A percentile compares a stretch with the other conserved stretches of the same genome.
These are phyloP conservation scores for Penicillium sclerotiorum DNA, from an alignment of 2,329 filamentous ascomycete genomes.

Conservation along the genomic window DNA sequence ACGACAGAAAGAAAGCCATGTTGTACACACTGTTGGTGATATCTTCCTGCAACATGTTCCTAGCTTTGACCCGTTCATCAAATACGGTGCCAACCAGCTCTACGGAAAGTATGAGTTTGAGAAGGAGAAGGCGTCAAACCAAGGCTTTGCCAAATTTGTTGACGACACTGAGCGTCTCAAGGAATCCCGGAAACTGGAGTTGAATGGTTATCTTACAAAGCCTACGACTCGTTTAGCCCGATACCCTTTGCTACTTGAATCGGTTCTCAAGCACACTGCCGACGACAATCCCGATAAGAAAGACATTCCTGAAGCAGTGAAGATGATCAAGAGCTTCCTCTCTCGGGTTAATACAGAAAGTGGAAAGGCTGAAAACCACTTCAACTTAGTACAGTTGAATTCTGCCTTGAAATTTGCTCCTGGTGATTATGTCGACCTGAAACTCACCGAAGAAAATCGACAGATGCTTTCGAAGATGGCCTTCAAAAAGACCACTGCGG, in stretches of 20 bases:
- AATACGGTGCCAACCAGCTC: conserved; percentile 92
- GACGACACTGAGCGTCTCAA: conserved; percentile 95
- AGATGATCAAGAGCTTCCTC: conserved; percentile 82
- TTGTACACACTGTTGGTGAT: conserved; percentile 88
- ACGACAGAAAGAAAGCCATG: conserved; percentile 84
- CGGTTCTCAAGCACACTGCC: conserved; percentile 87
- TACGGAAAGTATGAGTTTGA: conserved; percentile 99
- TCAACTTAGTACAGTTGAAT: conserved; percentile 90
- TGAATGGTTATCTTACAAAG: conserved; percentile 97
- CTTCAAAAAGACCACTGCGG: conserved; percentile 88
- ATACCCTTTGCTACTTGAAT: conserved; percentile 89
- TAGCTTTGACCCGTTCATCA: conserved; percentile 92
- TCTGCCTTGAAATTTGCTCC: conserved; percentile 88
- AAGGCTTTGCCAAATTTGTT: conserved; percentile 84
- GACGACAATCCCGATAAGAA: conserved; percentile 87
- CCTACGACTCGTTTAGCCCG: conserved; percentile 92
- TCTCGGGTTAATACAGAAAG: conserved; percentile 90
- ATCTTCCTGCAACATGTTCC: conserved; percentile 92
- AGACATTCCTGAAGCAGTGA: conserved; percentile 87
- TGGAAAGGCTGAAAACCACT: conserved; percentile 95
- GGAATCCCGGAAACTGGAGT: conserved; percentile 92
- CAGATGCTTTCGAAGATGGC: conserved; percentile 93
- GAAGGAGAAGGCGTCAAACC: conserved; percentile 86
- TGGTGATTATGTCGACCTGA: conserved; percentile 89
- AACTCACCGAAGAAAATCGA: conserved; percentile 88